Conservation (phyloP, 495 filamentous ascomycete genomes). For the Cladorrhinum samala region DNA sequence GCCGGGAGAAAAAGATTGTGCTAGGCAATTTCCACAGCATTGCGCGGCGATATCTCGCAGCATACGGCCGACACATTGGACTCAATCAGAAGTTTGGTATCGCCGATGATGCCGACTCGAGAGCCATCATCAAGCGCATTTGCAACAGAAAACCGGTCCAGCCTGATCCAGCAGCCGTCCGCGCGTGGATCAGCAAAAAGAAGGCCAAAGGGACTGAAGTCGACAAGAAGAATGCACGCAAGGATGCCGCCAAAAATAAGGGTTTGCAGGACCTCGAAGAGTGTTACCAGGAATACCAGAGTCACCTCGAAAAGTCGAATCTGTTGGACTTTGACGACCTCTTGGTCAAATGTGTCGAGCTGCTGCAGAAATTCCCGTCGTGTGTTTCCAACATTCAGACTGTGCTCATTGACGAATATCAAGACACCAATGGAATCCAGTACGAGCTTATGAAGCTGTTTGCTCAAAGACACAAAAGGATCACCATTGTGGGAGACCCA, state of each 20-base stretch:
- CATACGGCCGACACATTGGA: constrained; percentile 82
- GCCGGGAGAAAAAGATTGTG: constrained; percentile 68
- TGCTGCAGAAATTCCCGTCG: constrained; percentile 69
- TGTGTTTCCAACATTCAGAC: constrained; percentile 89
- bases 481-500: constrained; percentile 95
- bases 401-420: constrained; percentile 95
- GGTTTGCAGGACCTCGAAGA: constrained; percentile 54
- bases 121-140: constrained; percentile 72
- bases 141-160: constrained; percentile 62
- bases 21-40: constrained; percentile 97
- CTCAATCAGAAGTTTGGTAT: constrained; percentile 83
- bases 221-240: constrained; percentile 11
- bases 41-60: constrained; percentile 74
- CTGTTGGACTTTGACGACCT: constrained; percentile 95
- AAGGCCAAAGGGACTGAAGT: constrained; percentile 67
- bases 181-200: constrained; percentile 73
- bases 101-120: constrained; percentile 78
- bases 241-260: constrained; percentile 36
- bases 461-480: constrained; percentile 60
- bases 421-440: constrained; percentile 94
- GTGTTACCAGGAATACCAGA: constrained; percentile 76
- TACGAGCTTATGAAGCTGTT: constrained; percentile 93
- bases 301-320: constrained; percentile 65
- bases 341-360: constrained; percentile 73
- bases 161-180: constrained; percentile 64